A percentile compares a stretch with the other conserved stretches of the same genome.
These are phyloP conservation scores for Thermothielavioides terrestris DNA, from an alignment of 495 filamentous ascomycete species.

Conservation along the genomic window DNA sequence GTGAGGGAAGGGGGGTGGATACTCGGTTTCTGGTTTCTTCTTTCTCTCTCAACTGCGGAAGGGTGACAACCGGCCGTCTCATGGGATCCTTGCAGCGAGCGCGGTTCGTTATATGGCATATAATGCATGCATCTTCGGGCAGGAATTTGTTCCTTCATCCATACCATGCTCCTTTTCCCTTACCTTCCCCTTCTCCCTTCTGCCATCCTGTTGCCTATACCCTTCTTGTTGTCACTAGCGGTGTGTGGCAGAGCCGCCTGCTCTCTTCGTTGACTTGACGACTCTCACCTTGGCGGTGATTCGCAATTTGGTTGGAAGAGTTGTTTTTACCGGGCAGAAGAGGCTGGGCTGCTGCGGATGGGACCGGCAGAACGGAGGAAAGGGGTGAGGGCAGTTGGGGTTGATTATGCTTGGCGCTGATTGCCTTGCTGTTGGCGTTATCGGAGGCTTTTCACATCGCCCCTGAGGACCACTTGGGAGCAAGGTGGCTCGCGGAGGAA, in stretches of 20 bases:
- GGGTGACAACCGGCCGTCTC: neutral
- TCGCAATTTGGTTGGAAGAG: constrained; percentile 1
- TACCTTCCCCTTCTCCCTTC: neutral
- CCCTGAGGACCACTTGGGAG: too few species aligned
- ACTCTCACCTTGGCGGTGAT: constrained; percentile 8
- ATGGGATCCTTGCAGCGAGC: neutral
- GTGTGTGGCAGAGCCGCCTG: neutral
- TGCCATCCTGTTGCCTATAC: neutral
- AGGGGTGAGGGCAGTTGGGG: too few species aligned
- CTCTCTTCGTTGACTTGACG: neutral
- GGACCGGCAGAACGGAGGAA: neutral
- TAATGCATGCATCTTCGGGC: constrained; percentile 8
- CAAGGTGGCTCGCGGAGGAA: too few species aligned
- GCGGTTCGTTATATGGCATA: constrained; percentile 3
- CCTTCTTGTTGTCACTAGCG: neutral
- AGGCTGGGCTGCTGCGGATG: neutral
- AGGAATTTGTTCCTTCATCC: neutral
- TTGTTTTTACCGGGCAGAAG: neutral
- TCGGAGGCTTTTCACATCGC: too few species aligned
- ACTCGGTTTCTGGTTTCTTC: neutral
- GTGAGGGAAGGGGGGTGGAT: too few species aligned
- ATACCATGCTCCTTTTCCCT: too few species aligned
- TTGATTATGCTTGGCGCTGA: too few species aligned
- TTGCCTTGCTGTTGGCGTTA: too few species aligned
- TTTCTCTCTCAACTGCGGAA: neutral